These are phyloP conservation scores for Thraustochytrium sp. DNA, from an alignment of 352 stramenopile species.

Conservation along the genomic window DNA sequence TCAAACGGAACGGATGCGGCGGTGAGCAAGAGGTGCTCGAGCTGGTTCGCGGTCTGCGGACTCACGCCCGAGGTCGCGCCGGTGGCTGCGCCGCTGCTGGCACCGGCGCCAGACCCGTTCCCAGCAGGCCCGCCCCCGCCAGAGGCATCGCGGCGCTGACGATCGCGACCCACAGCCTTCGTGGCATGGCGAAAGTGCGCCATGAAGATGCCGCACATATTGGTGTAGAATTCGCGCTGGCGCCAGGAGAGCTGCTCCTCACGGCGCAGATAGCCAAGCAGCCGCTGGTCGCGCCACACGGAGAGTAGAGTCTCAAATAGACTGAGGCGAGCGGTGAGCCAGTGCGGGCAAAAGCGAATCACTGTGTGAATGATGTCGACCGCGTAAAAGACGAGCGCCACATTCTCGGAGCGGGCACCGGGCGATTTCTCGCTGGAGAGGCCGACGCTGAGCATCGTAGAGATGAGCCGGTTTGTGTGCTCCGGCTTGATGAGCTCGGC, in stretches of 20 bases:
- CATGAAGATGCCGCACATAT: constrained; percentile 36
- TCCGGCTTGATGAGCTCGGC: neutral
- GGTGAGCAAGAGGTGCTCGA: neutral
- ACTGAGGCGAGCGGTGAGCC: neutral
- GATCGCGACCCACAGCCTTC: neutral
- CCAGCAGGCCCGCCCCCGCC: too few relatives aligned
- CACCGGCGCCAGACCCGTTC: neutral
- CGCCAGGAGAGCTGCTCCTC: constrained; percentile 11
- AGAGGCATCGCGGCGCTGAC: neutral
- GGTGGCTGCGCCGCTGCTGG: neutral
- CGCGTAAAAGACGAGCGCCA: neutral
- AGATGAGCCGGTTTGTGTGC: neutral
- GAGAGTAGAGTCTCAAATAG: neutral
- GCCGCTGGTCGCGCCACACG: neutral
- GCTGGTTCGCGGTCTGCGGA: neutral
- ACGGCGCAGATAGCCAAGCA: neutral
- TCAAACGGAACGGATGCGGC: neutral
- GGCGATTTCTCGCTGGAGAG: neutral
- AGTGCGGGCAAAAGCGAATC: neutral
- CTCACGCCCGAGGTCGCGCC: neutral
- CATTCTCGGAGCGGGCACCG: neutral
- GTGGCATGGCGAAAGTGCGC: neutral
- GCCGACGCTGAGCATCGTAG: neutral
- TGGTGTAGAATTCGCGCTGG: constrained; percentile 29
- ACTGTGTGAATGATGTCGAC: constrained; percentile 15